A percentile compares a stretch with the other conserved stretches of the same genome.
Evolutionary conservation across 2,329 filamentous ascomycete genomes (phyloP).

Genomic region (Curvularia sp.): DNA sequence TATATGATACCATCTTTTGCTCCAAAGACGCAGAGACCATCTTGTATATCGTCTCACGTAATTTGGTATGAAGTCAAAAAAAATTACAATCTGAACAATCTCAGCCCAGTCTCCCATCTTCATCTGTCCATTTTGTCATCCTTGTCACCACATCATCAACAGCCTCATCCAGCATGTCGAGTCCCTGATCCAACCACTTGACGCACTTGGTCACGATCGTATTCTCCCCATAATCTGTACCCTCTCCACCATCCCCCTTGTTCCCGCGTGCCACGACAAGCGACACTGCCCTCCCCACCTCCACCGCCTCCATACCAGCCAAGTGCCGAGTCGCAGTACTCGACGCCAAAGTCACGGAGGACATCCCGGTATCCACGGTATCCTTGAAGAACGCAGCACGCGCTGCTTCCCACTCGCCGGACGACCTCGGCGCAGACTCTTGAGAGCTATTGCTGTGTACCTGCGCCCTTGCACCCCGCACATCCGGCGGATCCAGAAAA

Average conservation of each 20-base stretch:
- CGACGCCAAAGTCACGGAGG: background rate
- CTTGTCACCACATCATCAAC: slow-evolving; percentile 1
- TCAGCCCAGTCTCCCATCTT: background rate
- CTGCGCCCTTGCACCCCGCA: background rate
- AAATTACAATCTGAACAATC: background rate
- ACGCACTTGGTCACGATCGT: background rate
- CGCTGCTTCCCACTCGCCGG: background rate
- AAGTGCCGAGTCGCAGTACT: background rate
- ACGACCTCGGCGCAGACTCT: too few relatives aligned
- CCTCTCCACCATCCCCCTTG: background rate
- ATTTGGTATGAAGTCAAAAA: background rate
- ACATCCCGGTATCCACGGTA: background rate
- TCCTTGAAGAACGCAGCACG: background rate
- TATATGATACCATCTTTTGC: slow-evolving; percentile 5
- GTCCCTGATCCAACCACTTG: background rate
- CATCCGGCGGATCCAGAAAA: background rate
- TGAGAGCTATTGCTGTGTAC: too few relatives aligned
- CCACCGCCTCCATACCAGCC: background rate
- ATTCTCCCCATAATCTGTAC: background rate
- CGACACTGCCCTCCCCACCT: background rate
- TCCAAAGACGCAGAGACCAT: background rate
- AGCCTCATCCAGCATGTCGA: slow-evolving; percentile 4
- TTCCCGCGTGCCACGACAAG: background rate
- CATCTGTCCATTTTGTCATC: slow-evolving; percentile 10
- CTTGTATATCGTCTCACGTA: background rate